A percentile compares a stretch with the other conserved stretches of the same genome.
Evolutionary conservation across 805 yeast genomes (phyloP).

Genomic region (Komagataella pseudopastoris): DNA sequence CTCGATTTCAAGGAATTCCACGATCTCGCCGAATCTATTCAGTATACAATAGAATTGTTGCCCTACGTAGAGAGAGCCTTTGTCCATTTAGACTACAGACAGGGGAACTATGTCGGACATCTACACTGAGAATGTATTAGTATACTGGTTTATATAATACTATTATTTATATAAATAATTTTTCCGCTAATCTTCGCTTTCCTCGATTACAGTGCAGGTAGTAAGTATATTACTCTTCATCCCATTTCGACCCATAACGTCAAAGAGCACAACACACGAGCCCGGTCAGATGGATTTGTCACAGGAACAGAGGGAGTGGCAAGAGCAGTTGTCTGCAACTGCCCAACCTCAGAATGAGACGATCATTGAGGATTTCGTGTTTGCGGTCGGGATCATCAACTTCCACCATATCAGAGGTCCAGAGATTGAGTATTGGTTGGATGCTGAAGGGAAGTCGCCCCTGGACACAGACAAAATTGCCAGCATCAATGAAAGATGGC

Average conservation of each 20-base stretch:
- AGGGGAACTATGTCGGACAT: conserved; percentile 24
- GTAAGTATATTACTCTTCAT: neutral
- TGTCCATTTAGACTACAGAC: conserved; percentile 60
- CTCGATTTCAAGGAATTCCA: conserved; percentile 54
- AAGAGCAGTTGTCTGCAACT: neutral
- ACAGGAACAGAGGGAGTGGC: neutral
- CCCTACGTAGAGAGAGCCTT: conserved; percentile 72
- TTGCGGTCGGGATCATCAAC: conserved; percentile 83
- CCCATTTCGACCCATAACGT: neutral
- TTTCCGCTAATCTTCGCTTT: neutral
- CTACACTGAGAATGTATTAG: conserved; percentile 13
- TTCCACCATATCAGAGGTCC: conserved; percentile 92
- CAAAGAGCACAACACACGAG: neutral
- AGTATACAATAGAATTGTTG: conserved; percentile 65
- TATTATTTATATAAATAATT: too few species aligned
- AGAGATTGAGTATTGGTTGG: conserved; percentile 84
- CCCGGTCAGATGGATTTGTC: neutral
- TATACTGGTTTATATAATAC: too few species aligned
- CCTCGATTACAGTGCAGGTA: neutral
- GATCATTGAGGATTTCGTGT: conserved; percentile 26
- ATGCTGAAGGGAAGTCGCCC: conserved; percentile 21
- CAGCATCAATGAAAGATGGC: conserved; percentile 44
- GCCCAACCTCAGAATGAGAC: neutral
- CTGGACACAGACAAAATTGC: conserved; percentile 18
- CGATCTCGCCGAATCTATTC: conserved; percentile 71